Base-by-base conservation (phyloP, 1,284 basidiomycete species). In the Leccinum pachyderme region DNA sequence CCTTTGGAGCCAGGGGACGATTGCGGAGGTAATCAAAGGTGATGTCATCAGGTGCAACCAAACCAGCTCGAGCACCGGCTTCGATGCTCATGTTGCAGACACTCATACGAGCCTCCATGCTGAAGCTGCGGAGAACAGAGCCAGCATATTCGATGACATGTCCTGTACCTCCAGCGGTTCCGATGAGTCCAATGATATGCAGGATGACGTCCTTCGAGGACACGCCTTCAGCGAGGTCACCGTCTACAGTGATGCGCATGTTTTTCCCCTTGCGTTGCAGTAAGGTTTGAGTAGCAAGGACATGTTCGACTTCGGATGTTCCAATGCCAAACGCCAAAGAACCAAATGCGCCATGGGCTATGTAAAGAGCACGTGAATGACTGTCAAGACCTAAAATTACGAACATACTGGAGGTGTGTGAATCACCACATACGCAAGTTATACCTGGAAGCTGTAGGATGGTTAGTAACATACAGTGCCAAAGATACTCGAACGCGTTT, bases 31-130 rank as follows among this genome's bases (percentile, higher is more conserved):
- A 98, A 49, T 80, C 79, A 71, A 97, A 95, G 7, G 95, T 98
- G 60, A 89, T 77, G 35, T 96, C 91, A 71, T 98, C 95, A 1
- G 95, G 94, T 11, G 94, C 95, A 60, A 98, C 84, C 93, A 98
- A 95, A 55, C 95, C 95, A 6, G 93, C 93, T 65, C 95, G 85
- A 60, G 95, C 95, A 68, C 95, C 95, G 57, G 87, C 95, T 74
- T 98, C 95, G 71, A 98, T 97, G 60, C 92, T 94, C 95, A 98
- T 98, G 77, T 98, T 98, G 75, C 94, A 97, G 63, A 94, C 93
- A 63, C 92, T 95, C 94, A 97, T 97, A 50, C 94, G 85, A 39
- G 91, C 93, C 72, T 98, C 95, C 93, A 97, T 95, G 67, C 89
- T 93, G 69, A 97, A 89, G 13, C 81, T 82, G 56, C 93, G 91